phyloP scores from a whole-genome alignment of 1,284 basidiomycete species.

The Ganoderma lucidum region DNA sequence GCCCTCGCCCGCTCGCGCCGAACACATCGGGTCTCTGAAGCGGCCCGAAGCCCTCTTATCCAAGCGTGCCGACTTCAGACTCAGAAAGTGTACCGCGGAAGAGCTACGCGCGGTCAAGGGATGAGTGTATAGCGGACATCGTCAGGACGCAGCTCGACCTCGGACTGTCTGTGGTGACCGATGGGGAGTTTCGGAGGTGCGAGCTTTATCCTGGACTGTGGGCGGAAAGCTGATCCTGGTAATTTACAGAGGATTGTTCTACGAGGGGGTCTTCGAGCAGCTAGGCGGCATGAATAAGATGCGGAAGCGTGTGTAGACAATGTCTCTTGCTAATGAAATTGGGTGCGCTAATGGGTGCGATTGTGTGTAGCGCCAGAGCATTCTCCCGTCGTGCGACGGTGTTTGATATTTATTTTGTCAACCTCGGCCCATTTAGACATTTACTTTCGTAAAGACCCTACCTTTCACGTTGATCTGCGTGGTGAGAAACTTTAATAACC shows the following conservation, averaged over 20 bases:
- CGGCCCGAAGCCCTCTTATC: constrained; percentile 49
- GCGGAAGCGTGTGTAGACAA: constrained; percentile 6
- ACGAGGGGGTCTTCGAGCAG: constrained; percentile 64
- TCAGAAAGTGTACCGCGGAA: constrained; percentile 42
- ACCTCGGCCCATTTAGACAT: constrained; percentile 1
- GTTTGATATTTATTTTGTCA: neutral
- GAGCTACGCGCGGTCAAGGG: constrained; percentile 40
- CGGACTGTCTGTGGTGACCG: constrained; percentile 51
- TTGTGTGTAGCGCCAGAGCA: constrained; percentile 19
- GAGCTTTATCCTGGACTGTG: neutral
- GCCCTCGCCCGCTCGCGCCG: constrained; percentile 37
- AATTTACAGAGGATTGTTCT: constrained; percentile 53
- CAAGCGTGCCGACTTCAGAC: constrained; percentile 44
- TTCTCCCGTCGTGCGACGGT: too few species aligned
- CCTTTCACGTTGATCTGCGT: constrained; percentile 22
- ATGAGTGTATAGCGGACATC: constrained; percentile 44
- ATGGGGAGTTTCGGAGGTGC: constrained; percentile 53
- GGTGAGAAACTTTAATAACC: neutral
- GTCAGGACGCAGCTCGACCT: constrained; percentile 48
- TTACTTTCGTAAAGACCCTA: constrained; percentile 26
- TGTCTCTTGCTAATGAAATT: neutral
- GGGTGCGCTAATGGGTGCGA: neutral
- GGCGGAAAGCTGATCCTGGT: neutral
- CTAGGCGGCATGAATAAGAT: constrained; percentile 60
- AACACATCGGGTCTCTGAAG: constrained; percentile 53